Percentiles rank a stretch among this genome's conserved stretches.
These are phyloP conservation scores for Saturnispora ahearnii DNA, from an alignment of 805 yeast species.

Conservation along the genomic window DNA sequence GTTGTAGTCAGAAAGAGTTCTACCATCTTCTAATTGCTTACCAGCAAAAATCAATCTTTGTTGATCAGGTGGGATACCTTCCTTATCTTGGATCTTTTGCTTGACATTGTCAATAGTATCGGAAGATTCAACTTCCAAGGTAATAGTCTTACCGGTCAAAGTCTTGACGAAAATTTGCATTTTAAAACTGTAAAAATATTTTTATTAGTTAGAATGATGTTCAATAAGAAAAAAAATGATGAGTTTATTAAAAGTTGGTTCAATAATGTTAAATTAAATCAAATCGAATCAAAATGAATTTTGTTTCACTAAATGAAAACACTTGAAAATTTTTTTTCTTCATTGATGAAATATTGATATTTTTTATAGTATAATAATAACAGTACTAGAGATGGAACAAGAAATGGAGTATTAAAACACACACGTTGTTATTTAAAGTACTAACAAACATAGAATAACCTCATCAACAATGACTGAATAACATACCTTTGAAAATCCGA, in stretches of 20 bases:
- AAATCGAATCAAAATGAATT: background rate
- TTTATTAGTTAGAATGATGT: constrained; percentile 10
- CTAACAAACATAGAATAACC: too few relatives aligned
- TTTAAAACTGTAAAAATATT: constrained; percentile 20
- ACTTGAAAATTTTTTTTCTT: too few relatives aligned
- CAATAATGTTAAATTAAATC: background rate
- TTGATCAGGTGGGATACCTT: constrained; percentile 95
- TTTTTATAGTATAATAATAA: too few relatives aligned
- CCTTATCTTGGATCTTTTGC: constrained; percentile 93
- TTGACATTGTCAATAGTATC: constrained; percentile 94
- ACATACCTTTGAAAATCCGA: constrained; percentile 4
- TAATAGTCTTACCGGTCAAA: constrained; percentile 97
- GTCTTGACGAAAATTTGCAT: constrained; percentile 99
- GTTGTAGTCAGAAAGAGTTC: constrained; percentile 91
- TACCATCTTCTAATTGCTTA: constrained; percentile 93
- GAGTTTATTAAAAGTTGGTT: background rate
- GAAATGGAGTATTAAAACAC: too few relatives aligned
- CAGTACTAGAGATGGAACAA: too few relatives aligned
- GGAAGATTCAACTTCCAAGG: constrained; percentile 78
- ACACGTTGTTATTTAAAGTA: too few relatives aligned
- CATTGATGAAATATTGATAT: too few relatives aligned
- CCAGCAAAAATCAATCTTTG: constrained; percentile 94
- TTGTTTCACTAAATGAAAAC: too few relatives aligned
- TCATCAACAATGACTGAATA: background rate
- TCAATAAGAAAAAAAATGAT: background rate